Base-by-base conservation (phyloP, 179 eudicot genomes). In the Pouteria campechiana region DNA sequence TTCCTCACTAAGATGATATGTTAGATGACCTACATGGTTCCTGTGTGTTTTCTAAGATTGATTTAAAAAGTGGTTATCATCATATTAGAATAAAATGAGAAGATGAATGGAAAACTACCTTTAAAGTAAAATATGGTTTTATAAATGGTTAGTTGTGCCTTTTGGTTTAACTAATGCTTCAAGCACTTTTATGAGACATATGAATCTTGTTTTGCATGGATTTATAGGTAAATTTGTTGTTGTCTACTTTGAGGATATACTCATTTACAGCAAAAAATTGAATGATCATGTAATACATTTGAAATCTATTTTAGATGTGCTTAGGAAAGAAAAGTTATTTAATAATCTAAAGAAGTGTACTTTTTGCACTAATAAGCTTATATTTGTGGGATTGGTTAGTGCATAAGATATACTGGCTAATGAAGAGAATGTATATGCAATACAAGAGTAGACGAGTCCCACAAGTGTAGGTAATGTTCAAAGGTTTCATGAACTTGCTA, bases 191-290 rank as follows among this genome's bases (percentile, higher is more conserved):
- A 50, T 50, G 55, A 2, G 44, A 8, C n/a, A 24, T 6, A 50
- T 50, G 44, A 50, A 50, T 10, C 34, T 36, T 25, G 35, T 37
- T n/a, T n/a, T n/a, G n/a, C n/a, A n/a, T n/a, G n/a, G n/a, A n/a
- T n/a, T n/a, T n/a, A n/a, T n/a, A n/a, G n/a, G n/a, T n/a, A n/a
- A n/a, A n/a, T n/a, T n/a, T n/a, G n/a, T n/a, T n/a, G n/a, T n/a
- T n/a, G n/a, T n/a, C n/a, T n/a, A n/a, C n/a, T n/a, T n/a, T n/a
- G n/a, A n/a, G n/a, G n/a, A n/a, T n/a, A n/a, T n/a, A n/a, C n/a
- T n/a, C n/a, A n/a, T n/a, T n/a, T n/a, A n/a, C n/a, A n/a, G n/a
- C n/a, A n/a, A n/a, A n/a, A n/a, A n/a, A n/a, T n/a, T n/a, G n/a
- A n/a, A 52, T 2, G 47, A 39, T 4, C 57, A 52, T 52, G 15